Conservation (phyloP, 108 stramenopile species). For the Cyclostephanos invisitatus region DNA sequence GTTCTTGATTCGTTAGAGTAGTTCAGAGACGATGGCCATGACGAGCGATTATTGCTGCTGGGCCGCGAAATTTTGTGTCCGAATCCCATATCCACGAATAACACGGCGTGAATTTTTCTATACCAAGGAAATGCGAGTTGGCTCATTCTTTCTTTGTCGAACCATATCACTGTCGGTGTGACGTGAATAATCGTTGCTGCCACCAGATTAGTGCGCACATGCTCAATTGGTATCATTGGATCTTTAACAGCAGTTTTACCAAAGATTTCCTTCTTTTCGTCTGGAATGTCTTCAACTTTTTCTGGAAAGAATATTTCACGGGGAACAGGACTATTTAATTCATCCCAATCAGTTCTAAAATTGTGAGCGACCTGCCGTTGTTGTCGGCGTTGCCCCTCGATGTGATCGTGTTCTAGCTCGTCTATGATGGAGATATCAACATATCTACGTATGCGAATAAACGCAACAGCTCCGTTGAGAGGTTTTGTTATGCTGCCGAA, state of each 20-base stretch:
- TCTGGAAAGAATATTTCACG: constrained; percentile 29
- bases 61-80: constrained; percentile 15
- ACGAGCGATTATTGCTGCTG: neutral
- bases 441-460: constrained; percentile 16
- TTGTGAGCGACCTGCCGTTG: constrained; percentile 13
- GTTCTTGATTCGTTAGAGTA: constrained; percentile 17
- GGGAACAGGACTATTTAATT: constrained; percentile 8
- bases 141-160: constrained; percentile 60
- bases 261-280: neutral
- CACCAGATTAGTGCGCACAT: constrained; percentile 27
- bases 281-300: neutral
- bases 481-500: constrained; percentile 1
- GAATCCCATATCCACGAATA: constrained; percentile 58
- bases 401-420: neutral
- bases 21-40: constrained; percentile 29
- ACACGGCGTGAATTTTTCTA: constrained; percentile 57
- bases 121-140: constrained; percentile 68
- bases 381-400: constrained; percentile 14
- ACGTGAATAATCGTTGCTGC: constrained; percentile 41
- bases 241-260: constrained; percentile 11
- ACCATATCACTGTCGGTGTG: constrained; percentile 66
- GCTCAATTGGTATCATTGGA: constrained; percentile 18
- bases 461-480: constrained; percentile 24
- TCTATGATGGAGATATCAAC: constrained; percentile 16
- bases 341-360: constrained; percentile 42